Evolutionary conservation across 2,329 filamentous ascomycete genomes (phyloP), one percentile per base, ranked within the genome.

Genomic region (Aspergillus puulaauensis): DNA sequence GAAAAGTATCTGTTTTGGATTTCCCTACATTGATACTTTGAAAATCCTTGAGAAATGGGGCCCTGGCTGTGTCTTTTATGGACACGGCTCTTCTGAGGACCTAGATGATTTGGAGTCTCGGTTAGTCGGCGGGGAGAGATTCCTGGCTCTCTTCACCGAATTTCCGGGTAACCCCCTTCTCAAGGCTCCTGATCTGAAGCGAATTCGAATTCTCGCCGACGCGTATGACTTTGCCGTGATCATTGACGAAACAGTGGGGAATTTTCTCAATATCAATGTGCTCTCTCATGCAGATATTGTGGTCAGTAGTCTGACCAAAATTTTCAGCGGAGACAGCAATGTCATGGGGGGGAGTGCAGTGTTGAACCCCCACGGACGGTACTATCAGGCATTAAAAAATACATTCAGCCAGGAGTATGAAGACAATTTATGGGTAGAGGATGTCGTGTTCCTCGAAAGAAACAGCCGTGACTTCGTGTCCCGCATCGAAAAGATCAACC

Each of bases 301-400:
- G 5, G 93, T 96, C 56, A 96, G 91, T 79, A 96, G 91, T 71
- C 80, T 99, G 58, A 98, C 95, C 49, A 99, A 99, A 75, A 89
- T 98, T 54, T 99, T 99, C 77, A 96, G 91, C 56, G 95, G 95
- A 51, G 95, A 97, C 75, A 95, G 91, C 73, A 98, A 99, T 73
- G 95, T 99, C 64, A 98, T 98, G 93, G 95, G 93, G 58, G 95
- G 95, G 56, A 90, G 84, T 63, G 79, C 81, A 14, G 81, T 89
- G 15, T 75, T 89, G 52, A 89, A 89, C 61, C 85, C 86, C 0
- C 83, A 87, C 56, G 80, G 87, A n/a, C 85, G 78, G 46, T 89
- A 88, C 75, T 96, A 96, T 73, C 55, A 72, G 3, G 66, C 76
- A 0, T 75, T 99, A n/a, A 93, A 91, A 70, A 70, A 79, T 5